Evolutionary conservation across 2,329 filamentous ascomycete species (phyloP).

Genomic region (Hymenoscyphus salicellus): DNA sequence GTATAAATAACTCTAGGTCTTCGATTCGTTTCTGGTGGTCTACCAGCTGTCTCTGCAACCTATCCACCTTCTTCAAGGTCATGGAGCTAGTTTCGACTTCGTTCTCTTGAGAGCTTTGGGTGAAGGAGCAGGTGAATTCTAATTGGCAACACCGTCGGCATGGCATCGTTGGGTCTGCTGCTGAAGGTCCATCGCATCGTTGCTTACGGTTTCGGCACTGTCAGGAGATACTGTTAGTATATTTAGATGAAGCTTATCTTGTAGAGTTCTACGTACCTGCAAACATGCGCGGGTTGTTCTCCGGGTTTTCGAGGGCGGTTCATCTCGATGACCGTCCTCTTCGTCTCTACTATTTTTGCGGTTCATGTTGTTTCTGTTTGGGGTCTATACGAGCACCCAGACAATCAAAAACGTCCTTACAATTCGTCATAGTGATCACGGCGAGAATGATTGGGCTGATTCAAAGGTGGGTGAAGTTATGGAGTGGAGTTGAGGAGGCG

Average conservation of each 20-base stretch:
- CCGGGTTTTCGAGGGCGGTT: slow-evolving; percentile 15
- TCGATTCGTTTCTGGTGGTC: slow-evolving; percentile 8
- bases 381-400: neutral
- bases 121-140: neutral
- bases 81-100: slow-evolving; percentile 7
- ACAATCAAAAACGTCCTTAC: too few relatives aligned
- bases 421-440: too few relatives aligned
- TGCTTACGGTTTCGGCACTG: neutral
- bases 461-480: neutral
- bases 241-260: too few relatives aligned
- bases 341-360: neutral
- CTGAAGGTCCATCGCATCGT: neutral
- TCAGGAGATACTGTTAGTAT: neutral
- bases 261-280: slow-evolving; percentile 17
- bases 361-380: neutral
- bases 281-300: slow-evolving; percentile 26
- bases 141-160: neutral
- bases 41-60: slow-evolving; percentile 9
- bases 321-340: neutral
- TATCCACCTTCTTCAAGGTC: slow-evolving; percentile 9
- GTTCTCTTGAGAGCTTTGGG: neutral
- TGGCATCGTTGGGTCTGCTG: neutral
- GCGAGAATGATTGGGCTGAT: neutral
- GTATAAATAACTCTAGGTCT: neutral
- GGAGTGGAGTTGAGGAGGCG: too few relatives aligned